Evolutionary conservation across 2,329 filamentous ascomycete genomes (phyloP), one percentile per base, ranked within the genome.

Genomic region (Pseudogymnoascus sp.): DNA sequence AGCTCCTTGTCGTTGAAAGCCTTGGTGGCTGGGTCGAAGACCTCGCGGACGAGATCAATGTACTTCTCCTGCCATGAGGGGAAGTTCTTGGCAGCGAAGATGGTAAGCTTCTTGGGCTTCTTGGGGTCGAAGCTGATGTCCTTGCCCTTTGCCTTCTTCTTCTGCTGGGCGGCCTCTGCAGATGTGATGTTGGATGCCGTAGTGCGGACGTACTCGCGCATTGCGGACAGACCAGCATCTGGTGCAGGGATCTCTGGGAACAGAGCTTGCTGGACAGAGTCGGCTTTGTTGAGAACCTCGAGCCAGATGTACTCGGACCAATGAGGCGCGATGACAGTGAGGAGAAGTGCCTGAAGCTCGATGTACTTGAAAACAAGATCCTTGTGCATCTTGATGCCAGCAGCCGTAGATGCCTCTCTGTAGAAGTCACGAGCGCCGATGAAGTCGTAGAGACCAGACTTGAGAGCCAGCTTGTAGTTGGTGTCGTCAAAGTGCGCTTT

Each of bases 281-380:
- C 77, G 36, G 83, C 74, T 79, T 90, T 92, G 73, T 89, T 85
- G 64, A 99, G 84, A 1, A 97, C 85, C 76, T 97, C 93, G 61
- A 89, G 84, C 91, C 92, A 97, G 72, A 99, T 86, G 76, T 96
- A 89, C 73, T 99, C 94, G 55, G 91, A 82, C 88, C 92, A 97
- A 77, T 99, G 94, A 63, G 94, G 93, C 2, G 93, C 88, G 65
- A 97, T 87, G 60, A 92, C 89, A 2, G 88, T 83, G 68, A 97
- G 79, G 71, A 97, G 81, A 59, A 96, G 81, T 51, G 90, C 87
- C 75, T 97, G 93, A 17, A 95, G 81, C 77, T 95, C 89, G 67
- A 96, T 86, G 76, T 94, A 99, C 68, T 87, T 84, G 68, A 84
- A 78, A 33, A 93, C 82, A 9, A 95, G 80, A 67, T 92, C 89